Evolutionary conservation across 108 stramenopile species (phyloP).

Genomic region (Cyclostephanos invisitatus): DNA sequence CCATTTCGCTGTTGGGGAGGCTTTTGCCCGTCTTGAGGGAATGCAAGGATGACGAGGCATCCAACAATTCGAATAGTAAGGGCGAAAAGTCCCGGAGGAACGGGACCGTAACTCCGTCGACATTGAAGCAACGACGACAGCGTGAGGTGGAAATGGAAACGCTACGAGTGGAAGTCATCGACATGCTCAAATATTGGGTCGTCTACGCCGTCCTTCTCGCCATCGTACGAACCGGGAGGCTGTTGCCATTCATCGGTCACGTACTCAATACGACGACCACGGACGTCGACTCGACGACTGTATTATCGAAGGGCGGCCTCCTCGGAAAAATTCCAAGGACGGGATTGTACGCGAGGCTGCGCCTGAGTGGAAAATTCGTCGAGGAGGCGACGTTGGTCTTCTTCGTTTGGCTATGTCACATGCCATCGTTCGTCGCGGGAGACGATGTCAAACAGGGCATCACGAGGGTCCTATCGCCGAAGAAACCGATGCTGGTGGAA

Average conservation of each 20-base stretch:
- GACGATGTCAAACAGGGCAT: slow-evolving; percentile 13
- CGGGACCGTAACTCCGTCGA: slow-evolving; percentile 20
- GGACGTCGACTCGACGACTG: slow-evolving; percentile 3
- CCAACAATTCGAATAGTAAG: neutral
- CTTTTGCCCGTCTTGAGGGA: slow-evolving; percentile 16
- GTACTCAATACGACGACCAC: slow-evolving; percentile 24
- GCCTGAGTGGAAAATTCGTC: slow-evolving; percentile 27
- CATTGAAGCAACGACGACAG: slow-evolving; percentile 36
- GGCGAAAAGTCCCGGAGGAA: neutral
- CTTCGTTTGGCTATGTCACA: slow-evolving; percentile 73
- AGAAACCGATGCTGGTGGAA: neutral
- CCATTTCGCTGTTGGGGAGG: slow-evolving; percentile 47
- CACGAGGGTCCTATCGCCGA: neutral
- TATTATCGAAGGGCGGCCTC: slow-evolving; percentile 5
- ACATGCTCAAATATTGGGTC: slow-evolving; percentile 78
- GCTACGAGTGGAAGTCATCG: slow-evolving; percentile 22
- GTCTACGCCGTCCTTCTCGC: slow-evolving; percentile 60
- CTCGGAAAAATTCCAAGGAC: neutral
- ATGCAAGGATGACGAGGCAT: slow-evolving; percentile 12
- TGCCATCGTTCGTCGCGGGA: slow-evolving; percentile 54
- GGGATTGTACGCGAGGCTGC: slow-evolving; percentile 25
- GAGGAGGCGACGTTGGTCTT: slow-evolving; percentile 69
- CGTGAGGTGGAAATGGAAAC: slow-evolving; percentile 35
- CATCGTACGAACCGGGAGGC: slow-evolving; percentile 30
- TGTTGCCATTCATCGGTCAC: slow-evolving; percentile 60